Evolutionary conservation across 257 asterid species (phyloP).

Genomic region (Penstemon barbatus): DNA sequence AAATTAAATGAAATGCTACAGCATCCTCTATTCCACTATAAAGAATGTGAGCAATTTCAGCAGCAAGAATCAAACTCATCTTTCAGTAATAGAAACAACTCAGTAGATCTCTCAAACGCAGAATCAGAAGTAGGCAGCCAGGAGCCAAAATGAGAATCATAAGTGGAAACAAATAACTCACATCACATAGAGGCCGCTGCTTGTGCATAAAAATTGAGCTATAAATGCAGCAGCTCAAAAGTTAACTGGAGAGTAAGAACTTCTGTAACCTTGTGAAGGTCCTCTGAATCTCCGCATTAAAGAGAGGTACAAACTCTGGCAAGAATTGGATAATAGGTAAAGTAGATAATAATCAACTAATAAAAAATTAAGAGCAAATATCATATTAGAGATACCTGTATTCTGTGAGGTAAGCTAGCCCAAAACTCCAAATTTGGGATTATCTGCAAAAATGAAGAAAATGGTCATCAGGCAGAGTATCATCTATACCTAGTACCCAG

Average conservation of each 20-base stretch:
- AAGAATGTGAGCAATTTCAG: constrained; percentile 39
- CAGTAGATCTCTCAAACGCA: too few relatives aligned
- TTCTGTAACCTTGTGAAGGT: constrained; percentile 73
- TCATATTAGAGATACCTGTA: constrained; percentile 55
- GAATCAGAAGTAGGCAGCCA: too few relatives aligned
- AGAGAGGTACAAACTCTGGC: constrained; percentile 63
- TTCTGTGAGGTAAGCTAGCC: constrained; percentile 78
- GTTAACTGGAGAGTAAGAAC: constrained; percentile 84
- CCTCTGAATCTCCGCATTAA: constrained; percentile 72
- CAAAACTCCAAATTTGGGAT: constrained; percentile 92
- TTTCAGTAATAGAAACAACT: too few relatives aligned
- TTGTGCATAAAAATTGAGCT: too few relatives aligned
- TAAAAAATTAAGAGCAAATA: background rate
- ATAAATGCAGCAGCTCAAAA: constrained; percentile 42
- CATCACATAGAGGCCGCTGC: too few relatives aligned
- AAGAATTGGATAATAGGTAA: background rate
- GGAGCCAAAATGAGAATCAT: too few relatives aligned
- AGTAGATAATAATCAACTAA: constrained; percentile 1
- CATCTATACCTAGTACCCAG: constrained; percentile 11
- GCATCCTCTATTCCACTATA: constrained; percentile 17
- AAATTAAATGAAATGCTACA: constrained; percentile 21
- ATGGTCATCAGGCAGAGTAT: constrained; percentile 18
- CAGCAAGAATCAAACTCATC: too few relatives aligned
- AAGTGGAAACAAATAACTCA: too few relatives aligned
- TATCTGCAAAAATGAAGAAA: constrained; percentile 48